phyloP scores from a whole-genome alignment of 116 monocot genomes.

The Iris pallida region DNA sequence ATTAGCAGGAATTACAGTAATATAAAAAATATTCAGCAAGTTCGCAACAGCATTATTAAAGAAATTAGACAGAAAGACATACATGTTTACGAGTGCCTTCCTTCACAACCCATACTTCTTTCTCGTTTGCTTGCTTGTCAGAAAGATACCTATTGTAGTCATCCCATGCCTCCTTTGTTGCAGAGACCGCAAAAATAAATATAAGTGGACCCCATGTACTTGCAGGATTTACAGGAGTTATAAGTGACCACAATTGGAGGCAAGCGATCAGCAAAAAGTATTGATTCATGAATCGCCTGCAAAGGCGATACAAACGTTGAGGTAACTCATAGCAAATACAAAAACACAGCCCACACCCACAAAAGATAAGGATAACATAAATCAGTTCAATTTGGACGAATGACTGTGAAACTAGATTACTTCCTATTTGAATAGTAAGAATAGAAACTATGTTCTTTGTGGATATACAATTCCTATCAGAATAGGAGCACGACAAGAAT shows the following conservation, averaged over 20 bases:
- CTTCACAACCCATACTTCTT: slow-evolving; percentile 84
- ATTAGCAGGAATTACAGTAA: not conserved
- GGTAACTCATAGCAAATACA: not conserved
- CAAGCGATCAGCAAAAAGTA: slow-evolving; percentile 96
- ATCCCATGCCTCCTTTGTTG: slow-evolving; percentile 98
- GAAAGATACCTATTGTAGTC: slow-evolving; percentile 96
- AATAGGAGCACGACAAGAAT: no score
- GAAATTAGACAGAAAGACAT: slow-evolving; percentile 8
- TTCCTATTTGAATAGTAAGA: no score
- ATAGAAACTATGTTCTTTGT: no score
- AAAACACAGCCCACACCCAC: not conserved
- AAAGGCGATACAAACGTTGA: not conserved
- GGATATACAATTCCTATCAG: no score
- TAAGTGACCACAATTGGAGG: slow-evolving; percentile 91
- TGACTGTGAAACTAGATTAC: no score
- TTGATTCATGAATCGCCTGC: slow-evolving; percentile 97
- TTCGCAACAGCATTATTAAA: not conserved
- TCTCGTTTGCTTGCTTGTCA: slow-evolving; percentile 92
- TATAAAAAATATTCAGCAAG: not conserved
- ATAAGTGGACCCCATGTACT: slow-evolving; percentile 98
- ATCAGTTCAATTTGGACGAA: no score
- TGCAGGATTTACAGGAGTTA: slow-evolving; percentile 97
- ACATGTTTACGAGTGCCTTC: slow-evolving; percentile 75
- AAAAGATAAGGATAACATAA: no score
- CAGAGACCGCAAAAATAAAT: slow-evolving; percentile 90